Evolutionary conservation across 2,329 filamentous ascomycete species (phyloP).

Genomic region (Colletotrichum sp.): DNA sequence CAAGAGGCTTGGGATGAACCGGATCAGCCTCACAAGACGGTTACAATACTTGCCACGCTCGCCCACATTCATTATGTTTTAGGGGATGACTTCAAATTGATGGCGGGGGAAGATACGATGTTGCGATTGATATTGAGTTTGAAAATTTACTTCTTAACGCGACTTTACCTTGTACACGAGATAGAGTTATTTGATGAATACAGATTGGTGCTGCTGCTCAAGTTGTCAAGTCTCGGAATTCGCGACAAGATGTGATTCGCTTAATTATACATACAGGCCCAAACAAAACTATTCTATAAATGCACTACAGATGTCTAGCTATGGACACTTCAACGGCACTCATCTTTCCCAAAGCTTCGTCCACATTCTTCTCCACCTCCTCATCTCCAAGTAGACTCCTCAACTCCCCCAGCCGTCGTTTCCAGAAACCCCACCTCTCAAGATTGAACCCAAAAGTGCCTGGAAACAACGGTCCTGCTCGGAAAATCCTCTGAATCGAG

Average conservation of each 20-base stretch:
- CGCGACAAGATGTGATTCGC: too few species aligned
- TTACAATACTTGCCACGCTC: too few species aligned
- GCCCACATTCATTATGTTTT: too few species aligned
- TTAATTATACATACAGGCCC: too few species aligned
- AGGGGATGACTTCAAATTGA: not conserved
- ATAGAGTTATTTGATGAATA: not conserved
- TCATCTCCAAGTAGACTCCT: not conserved
- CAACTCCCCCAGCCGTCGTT: not conserved
- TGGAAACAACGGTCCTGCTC: not conserved
- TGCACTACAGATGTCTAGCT: not conserved
- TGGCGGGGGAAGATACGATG: accelerated
- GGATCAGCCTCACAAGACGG: constrained; percentile 33
- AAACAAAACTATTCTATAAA: too few species aligned
- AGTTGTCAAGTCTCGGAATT: too few species aligned
- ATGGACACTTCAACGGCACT: not conserved
- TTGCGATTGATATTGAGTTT: not conserved
- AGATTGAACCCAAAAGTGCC: not conserved
- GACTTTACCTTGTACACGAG: not conserved
- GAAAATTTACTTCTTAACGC: accelerated
- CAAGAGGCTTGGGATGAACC: constrained; percentile 49
- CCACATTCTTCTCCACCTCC: not conserved
- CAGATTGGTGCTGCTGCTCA: not conserved
- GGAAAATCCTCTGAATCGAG: too few species aligned
- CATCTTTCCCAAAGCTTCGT: not conserved
- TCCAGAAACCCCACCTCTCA: not conserved